Conservation (phyloP, 2,329 filamentous ascomycete genomes). For the Mariannaea sp. region DNA sequence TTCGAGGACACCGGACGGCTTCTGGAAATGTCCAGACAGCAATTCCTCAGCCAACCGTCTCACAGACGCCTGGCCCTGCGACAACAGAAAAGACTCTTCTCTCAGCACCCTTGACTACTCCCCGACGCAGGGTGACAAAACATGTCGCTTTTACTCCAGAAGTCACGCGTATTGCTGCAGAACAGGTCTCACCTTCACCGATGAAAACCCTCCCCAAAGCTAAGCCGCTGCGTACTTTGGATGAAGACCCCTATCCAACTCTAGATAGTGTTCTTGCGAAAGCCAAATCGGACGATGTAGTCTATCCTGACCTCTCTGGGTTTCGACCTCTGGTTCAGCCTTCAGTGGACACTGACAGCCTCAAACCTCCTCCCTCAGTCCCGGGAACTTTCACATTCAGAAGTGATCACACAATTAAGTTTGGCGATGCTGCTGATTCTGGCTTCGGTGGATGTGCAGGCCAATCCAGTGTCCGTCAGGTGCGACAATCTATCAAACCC, state of each 20-base stretch:
- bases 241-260: slow-evolving; percentile 39
- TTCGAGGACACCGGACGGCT: slow-evolving; percentile 49
- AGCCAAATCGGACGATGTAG: slow-evolving; percentile 43
- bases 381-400: slow-evolving; percentile 69
- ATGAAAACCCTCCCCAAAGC: slow-evolving; percentile 56
- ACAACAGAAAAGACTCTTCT: slow-evolving; percentile 58
- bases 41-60: slow-evolving; percentile 52
- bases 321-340: slow-evolving; percentile 41
- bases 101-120: slow-evolving; percentile 63
- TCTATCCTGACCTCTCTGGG: slow-evolving; percentile 60
- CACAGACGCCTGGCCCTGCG: slow-evolving; percentile 53
- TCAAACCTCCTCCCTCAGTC: slow-evolving; percentile 46
- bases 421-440: slow-evolving; percentile 52
- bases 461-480: slow-evolving; percentile 65
- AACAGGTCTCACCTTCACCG: slow-evolving; percentile 61
- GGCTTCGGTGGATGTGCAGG: slow-evolving; percentile 63
- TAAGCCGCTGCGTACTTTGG: slow-evolving; percentile 38
- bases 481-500: slow-evolving; percentile 57
- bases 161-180: slow-evolving; percentile 54
- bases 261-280: slow-evolving; percentile 37
- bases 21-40: slow-evolving; percentile 50
- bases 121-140: slow-evolving; percentile 69
- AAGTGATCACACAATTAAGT: slow-evolving; percentile 67
- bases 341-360: slow-evolving; percentile 24
- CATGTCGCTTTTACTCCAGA: slow-evolving; percentile 80